phyloP scores from a whole-genome alignment of 208 protist species.

The Leishmania guyanensis region DNA sequence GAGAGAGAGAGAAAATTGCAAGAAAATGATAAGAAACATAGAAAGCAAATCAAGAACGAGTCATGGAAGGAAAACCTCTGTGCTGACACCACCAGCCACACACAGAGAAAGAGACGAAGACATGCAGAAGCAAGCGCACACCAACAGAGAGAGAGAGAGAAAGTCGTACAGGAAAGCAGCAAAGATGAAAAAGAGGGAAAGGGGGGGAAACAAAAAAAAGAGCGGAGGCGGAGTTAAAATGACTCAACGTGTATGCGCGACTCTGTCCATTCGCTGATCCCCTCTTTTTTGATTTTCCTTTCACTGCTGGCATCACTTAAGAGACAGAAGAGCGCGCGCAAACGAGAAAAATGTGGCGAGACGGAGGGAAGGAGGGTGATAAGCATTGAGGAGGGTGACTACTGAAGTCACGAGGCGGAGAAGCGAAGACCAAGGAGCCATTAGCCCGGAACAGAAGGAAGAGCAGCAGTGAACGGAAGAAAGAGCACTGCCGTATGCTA shows the following conservation, averaged over 20 bases:
- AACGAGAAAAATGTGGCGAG: background rate
- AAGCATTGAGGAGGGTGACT: background rate
- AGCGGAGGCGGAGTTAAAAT: background rate
- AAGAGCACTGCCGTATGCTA: background rate
- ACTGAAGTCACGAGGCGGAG: background rate
- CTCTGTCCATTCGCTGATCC: background rate
- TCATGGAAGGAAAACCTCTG: background rate
- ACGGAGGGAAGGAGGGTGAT: background rate
- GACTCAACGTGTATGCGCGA: too few relatives aligned
- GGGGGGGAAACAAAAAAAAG: too few relatives aligned
- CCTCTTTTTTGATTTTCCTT: background rate
- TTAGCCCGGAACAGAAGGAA: background rate
- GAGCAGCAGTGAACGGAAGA: background rate
- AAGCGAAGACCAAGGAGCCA: background rate
- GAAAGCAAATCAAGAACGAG: background rate
- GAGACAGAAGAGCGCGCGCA: background rate
- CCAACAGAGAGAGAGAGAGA: background rate
- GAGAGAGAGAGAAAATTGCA: slow-evolving; percentile 4
- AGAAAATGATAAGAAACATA: slow-evolving; percentile 8
- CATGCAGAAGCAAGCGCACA: background rate
- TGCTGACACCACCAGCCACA: background rate
- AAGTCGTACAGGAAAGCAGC: background rate
- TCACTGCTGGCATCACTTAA: background rate
- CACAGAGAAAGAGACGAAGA: background rate
- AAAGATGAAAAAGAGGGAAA: background rate